phyloP scores from a whole-genome alignment of 768 basidiomycete species.

The Collybia mongolica region DNA sequence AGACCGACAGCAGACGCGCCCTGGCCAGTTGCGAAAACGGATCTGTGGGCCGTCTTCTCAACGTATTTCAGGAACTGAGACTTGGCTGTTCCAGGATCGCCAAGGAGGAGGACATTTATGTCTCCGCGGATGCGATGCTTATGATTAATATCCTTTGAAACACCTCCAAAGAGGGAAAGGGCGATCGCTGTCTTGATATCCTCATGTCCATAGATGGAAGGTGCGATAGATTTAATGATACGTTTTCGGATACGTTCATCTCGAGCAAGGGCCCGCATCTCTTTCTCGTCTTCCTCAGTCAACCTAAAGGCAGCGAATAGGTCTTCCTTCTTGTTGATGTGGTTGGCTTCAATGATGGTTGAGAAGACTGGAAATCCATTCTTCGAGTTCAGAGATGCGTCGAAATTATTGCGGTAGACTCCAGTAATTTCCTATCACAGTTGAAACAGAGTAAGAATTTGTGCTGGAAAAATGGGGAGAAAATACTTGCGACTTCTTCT shows the following conservation, averaged over 20 bases:
- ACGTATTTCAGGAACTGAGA: constrained; percentile 99
- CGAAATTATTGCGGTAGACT: constrained; percentile 98
- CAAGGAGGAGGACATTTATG: constrained; percentile 94
- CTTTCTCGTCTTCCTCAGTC: constrained; percentile 94
- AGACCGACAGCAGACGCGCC: constrained; percentile 98
- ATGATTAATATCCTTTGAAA: constrained; percentile 93
- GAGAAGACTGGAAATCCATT: constrained; percentile 99
- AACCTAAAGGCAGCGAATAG: constrained; percentile 97
- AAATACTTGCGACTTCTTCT: constrained; percentile 82
- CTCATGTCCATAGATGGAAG: constrained; percentile 98
- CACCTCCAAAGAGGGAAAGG: constrained; percentile 91
- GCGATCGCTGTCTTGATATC: constrained; percentile 98
- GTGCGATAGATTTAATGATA: constrained; percentile 97
- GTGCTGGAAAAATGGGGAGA: not conserved
- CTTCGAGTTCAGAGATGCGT: constrained; percentile 95
- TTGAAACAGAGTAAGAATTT: constrained; percentile 8
- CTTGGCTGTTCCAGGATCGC: constrained; percentile 98
- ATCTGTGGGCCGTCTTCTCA: constrained; percentile 97
- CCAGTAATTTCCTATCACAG: constrained; percentile 87
- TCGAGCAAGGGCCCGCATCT: constrained; percentile 81
- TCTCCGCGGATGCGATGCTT: constrained; percentile 97
- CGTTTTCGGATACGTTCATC: constrained; percentile 96
- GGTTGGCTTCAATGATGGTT: constrained; percentile 97
- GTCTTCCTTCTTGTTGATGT: constrained; percentile 99
- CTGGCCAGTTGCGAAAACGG: constrained; percentile 98